A percentile compares a stretch with the other conserved stretches of the same genome.
Conservation (phyloP, 768 basidiomycete species). For the Tricholoma sp. region DNA sequence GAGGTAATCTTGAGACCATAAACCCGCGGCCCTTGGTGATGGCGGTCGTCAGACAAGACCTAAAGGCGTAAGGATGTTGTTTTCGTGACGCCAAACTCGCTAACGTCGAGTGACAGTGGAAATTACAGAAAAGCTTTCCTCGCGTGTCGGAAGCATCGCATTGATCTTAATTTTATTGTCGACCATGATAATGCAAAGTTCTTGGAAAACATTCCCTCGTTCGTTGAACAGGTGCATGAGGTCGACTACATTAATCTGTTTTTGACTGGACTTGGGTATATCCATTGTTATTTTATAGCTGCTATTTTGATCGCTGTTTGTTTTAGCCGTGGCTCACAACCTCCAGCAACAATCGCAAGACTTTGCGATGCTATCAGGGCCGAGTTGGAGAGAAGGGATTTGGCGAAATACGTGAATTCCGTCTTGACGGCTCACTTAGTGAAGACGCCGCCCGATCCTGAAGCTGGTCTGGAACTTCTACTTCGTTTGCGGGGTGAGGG, state of each 20-base stretch:
- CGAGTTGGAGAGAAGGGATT: conserved; percentile 66
- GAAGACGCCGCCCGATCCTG: conserved; percentile 87
- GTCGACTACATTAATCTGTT: conserved; percentile 93
- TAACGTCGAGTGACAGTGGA: conserved; percentile 37
- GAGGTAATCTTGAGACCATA: conserved; percentile 95
- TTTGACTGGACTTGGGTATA: conserved; percentile 78
- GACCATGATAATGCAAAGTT: conserved; percentile 73
- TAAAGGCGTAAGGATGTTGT: conserved; percentile 51
- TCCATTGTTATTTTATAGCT: conserved; percentile 7
- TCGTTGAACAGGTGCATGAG: conserved; percentile 83
- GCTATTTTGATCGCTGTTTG: not conserved
- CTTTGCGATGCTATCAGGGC: conserved; percentile 74
- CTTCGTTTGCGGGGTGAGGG: conserved; percentile 71
- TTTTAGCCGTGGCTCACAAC: conserved; percentile 53
- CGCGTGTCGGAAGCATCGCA: conserved; percentile 87
- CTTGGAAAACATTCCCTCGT: conserved; percentile 51
- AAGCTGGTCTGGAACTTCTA: conserved; percentile 72
- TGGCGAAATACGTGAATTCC: conserved; percentile 81
- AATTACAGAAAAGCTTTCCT: conserved; percentile 85
- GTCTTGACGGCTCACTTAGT: conserved; percentile 92
- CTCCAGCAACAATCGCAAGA: conserved; percentile 53
- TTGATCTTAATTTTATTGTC: conserved; percentile 86
- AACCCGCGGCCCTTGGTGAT: conserved; percentile 90
- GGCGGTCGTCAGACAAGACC: conserved; percentile 71
- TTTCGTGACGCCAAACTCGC: not conserved